Percentiles rank a stretch among this genome's conserved stretches.
phyloP scores from a whole-genome alignment of 768 basidiomycete species.

The Suillus subaureus region DNA sequence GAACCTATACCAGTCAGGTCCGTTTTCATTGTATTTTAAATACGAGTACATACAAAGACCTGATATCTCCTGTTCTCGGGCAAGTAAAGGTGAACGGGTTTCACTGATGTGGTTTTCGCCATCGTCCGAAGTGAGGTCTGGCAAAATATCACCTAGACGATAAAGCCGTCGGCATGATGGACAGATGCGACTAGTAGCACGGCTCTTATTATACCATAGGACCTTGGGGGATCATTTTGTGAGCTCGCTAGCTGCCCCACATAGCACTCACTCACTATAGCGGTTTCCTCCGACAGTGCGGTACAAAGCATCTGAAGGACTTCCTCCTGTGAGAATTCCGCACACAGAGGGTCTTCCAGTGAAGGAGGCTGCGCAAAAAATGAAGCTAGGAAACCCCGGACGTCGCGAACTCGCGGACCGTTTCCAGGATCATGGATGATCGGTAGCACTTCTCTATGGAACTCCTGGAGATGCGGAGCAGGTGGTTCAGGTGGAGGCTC shows the following conservation, averaged over 20 bases:
- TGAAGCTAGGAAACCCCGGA: slow-evolving; percentile 64
- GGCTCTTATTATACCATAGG: slow-evolving; percentile 86
- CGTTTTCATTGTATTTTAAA: slow-evolving; percentile 1
- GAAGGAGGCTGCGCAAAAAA: slow-evolving; percentile 70
- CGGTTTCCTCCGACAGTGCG: slow-evolving; percentile 70
- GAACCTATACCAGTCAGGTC: slow-evolving; percentile 56
- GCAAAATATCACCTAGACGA: slow-evolving; percentile 64
- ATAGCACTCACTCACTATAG: slow-evolving; percentile 60
- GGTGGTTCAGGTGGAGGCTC: slow-evolving; percentile 10
- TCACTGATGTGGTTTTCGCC: slow-evolving; percentile 18
- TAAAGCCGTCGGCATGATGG: slow-evolving; percentile 79
- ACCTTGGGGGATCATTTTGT: slow-evolving; percentile 45
- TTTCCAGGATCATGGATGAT: slow-evolving; percentile 80
- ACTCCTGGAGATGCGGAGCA: slow-evolving; percentile 9
- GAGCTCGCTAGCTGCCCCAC: not conserved
- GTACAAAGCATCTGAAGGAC: slow-evolving; percentile 72
- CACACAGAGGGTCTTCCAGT: slow-evolving; percentile 65
- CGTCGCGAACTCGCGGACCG: slow-evolving; percentile 72
- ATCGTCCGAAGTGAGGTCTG: slow-evolving; percentile 42
- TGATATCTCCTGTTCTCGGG: slow-evolving; percentile 69
- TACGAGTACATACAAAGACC: slow-evolving; percentile 63
- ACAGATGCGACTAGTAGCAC: slow-evolving; percentile 68
- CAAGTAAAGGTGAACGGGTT: slow-evolving; percentile 41
- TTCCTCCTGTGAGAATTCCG: slow-evolving; percentile 77
- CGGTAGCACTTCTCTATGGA: slow-evolving; percentile 37